A percentile compares a stretch with the other conserved stretches of the same genome.
These are phyloP conservation scores for Russula sp. DNA, from an alignment of 768 basidiomycete species.

Conservation along the genomic window DNA sequence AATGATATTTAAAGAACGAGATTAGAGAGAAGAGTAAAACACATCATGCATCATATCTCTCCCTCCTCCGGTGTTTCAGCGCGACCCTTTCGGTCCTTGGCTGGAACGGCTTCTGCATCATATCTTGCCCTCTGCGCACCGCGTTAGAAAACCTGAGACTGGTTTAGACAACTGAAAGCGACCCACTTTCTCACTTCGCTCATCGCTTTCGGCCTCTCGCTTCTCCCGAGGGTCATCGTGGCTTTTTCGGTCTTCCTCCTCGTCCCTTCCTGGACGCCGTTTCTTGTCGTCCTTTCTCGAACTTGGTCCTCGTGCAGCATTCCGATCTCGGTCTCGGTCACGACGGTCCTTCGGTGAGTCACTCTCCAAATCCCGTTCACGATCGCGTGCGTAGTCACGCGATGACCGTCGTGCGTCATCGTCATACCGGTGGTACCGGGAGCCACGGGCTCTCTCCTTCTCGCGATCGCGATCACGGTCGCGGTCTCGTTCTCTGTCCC, in stretches of 20 bases:
- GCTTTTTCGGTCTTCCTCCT: slow-evolving; percentile 53
- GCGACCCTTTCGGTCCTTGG: slow-evolving; percentile 39
- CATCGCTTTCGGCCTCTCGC: slow-evolving; percentile 44
- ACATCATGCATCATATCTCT: slow-evolving; percentile 55
- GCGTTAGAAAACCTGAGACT: slow-evolving; percentile 6
- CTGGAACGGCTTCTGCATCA: slow-evolving; percentile 41
- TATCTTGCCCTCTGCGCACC: slow-evolving; percentile 56
- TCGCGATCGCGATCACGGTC: slow-evolving; percentile 32
- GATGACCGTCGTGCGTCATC: slow-evolving; percentile 28
- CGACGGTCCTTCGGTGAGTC: slow-evolving; percentile 34
- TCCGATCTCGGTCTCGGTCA: slow-evolving; percentile 42
- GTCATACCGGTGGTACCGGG: slow-evolving; percentile 30
- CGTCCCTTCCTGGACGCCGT: slow-evolving; percentile 41
- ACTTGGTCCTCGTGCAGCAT: slow-evolving; percentile 52
- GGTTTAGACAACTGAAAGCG: slow-evolving; percentile 10
- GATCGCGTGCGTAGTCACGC: slow-evolving; percentile 34
- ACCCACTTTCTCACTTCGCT: slow-evolving; percentile 53
- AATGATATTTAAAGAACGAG: neutral
- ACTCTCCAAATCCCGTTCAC: slow-evolving; percentile 35
- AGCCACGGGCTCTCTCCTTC: slow-evolving; percentile 25
- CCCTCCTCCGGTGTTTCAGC: slow-evolving; percentile 84
- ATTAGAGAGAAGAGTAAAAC: slow-evolving; percentile 1
- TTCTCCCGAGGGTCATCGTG: slow-evolving; percentile 36
- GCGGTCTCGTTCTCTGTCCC: slow-evolving; percentile 37
- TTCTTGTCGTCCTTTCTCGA: slow-evolving; percentile 55